phyloP scores from a whole-genome alignment of 2,329 filamentous ascomycete species.

The Fusarium lateritium region DNA sequence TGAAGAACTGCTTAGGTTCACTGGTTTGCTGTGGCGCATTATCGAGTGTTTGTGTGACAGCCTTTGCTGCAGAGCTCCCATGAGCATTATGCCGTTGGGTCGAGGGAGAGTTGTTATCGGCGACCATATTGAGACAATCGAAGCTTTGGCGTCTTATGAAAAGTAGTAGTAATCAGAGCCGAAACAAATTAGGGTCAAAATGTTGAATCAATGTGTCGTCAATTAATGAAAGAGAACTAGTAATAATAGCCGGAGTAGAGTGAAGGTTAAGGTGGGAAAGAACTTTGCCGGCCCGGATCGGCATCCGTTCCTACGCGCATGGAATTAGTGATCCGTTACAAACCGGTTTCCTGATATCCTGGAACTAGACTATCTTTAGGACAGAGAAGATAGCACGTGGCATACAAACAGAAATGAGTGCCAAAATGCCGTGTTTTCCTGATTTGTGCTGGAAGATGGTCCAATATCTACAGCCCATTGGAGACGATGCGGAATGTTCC shows the following conservation, averaged over 20 bases:
- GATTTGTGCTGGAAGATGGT: no score
- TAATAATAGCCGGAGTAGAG: rapidly evolving
- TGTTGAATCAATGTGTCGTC: no score
- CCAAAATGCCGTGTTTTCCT: no score
- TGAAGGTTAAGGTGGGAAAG: conserved; percentile 10
- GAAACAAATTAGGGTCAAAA: not conserved
- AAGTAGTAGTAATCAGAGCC: no score
- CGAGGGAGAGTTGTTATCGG: not conserved
- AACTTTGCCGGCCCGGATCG: conserved; percentile 8
- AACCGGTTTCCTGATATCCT: no score
- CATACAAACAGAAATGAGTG: no score
- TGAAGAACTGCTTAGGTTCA: conserved; percentile 2
- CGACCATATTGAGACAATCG: not conserved
- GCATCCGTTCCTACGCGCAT: no score
- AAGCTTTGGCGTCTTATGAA: rapidly evolving
- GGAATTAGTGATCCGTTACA: no score
- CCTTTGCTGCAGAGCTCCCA: rapidly evolving
- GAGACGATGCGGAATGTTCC: no score
- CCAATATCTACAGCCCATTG: no score
- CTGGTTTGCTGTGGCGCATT: rapidly evolving
- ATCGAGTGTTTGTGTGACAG: rapidly evolving
- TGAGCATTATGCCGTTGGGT: rapidly evolving
- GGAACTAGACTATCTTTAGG: no score
- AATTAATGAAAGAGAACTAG: not conserved
- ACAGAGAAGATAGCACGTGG: no score